Conservation (phyloP, 495 filamentous ascomycete species). For the Aspergillus diversus region DNA sequence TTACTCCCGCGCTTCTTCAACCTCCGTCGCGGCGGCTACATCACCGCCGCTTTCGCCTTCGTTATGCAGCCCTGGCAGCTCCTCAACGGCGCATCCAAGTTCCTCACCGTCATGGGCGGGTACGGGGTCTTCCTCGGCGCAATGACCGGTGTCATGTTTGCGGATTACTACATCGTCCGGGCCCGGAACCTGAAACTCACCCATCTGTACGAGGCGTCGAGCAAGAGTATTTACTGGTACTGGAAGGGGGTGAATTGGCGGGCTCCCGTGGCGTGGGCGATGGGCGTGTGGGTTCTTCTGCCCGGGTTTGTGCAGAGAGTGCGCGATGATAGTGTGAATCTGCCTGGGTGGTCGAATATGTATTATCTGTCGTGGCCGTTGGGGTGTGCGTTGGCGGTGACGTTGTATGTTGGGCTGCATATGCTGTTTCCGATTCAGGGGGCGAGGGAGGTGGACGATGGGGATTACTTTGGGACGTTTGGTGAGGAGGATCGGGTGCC, state of each 20-base stretch:
- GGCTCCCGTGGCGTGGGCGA: background rate
- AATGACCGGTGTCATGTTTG: slow-evolving; percentile 14
- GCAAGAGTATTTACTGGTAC: slow-evolving; percentile 8
- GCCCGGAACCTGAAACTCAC: background rate
- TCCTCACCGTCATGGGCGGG: slow-evolving; percentile 12
- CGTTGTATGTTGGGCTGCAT: slow-evolving; percentile 3
- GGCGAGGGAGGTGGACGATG: background rate
- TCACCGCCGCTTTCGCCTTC: slow-evolving; percentile 5
- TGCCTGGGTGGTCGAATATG: slow-evolving; percentile 9
- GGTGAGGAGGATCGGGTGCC: background rate
- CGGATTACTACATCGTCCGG: slow-evolving; percentile 12
- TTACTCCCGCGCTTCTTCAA: slow-evolving; percentile 8
- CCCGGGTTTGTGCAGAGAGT: slow-evolving; percentile 8
- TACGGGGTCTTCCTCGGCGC: slow-evolving; percentile 11
- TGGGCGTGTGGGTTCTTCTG: slow-evolving; percentile 6
- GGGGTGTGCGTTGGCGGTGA: slow-evolving; percentile 2
- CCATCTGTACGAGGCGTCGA: background rate
- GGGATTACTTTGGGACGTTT: slow-evolving; percentile 14
- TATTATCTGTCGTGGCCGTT: slow-evolving; percentile 8
- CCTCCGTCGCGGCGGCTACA: slow-evolving; percentile 5
- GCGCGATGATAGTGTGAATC: background rate
- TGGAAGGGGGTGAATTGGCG: slow-evolving; percentile 5
- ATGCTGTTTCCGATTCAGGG: background rate
- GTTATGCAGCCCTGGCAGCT: slow-evolving; percentile 11
- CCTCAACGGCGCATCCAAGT: slow-evolving; percentile 4